Base-by-base conservation (phyloP, 345 rosid genomes). In the Brassica carinata region DNA sequence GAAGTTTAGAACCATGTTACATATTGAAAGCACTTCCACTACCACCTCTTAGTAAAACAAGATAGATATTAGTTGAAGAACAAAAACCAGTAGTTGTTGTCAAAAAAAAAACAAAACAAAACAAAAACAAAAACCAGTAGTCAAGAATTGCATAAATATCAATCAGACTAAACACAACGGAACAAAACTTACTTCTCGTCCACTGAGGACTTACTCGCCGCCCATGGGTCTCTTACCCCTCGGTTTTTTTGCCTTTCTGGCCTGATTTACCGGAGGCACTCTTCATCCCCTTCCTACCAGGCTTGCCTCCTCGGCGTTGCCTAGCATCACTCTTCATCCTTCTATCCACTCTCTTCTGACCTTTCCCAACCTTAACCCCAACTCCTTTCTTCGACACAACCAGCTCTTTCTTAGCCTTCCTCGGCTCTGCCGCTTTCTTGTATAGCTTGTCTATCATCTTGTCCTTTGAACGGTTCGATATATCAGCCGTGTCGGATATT, bases 361-460 rank as follows among this genome's bases (percentile, higher is more conserved):
- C 99, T 78, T 89, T 92, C 0, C 99, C 97, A 19, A 76, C 86
- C 85, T 74, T 92, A 27, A 90, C 92, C 15, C 91, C 86, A 17
- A 93, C 99, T 17, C 99, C 97, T 75, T 92, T 96, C 94, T 96
- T 96, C 0, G 98, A 97, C 51, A 96, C 96, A 69, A 93, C 95
- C 10, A 84, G 90, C 69, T 92, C 97, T 87, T 84, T 96, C 82
- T 85, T 75, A 5, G 94, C 92, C 83, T 82, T 90, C 69, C 87
- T 89, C 40, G 94, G 92, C 74, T 81, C 84, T 0, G 73, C 64
- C 51, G 97, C 96, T 77, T 89, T 90, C 87, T 92, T 96, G 85
- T 96, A 96, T 0, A 93, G 85, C 71, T 89, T 90, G 38, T 96
- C 98, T 19, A 96, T 93, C 87, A 89, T 85, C 85, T 87, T 93